Conservation (phyloP, 2,329 filamentous ascomycete genomes). For the Venturia asperata region DNA sequence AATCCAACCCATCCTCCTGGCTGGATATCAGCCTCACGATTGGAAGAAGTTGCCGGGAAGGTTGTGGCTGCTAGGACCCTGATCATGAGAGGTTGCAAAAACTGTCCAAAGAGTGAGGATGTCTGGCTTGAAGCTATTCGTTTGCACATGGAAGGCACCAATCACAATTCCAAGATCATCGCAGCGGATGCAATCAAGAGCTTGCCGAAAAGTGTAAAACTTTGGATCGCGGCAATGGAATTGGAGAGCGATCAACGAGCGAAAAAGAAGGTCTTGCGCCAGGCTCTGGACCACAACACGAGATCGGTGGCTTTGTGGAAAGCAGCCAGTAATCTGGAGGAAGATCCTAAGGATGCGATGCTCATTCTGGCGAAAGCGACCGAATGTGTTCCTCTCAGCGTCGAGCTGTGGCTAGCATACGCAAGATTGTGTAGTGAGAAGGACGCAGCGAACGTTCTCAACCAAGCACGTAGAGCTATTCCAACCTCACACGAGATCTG, state of each 20-base stretch:
- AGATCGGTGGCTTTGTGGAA: slow-evolving; percentile 98
- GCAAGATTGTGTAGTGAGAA: slow-evolving; percentile 83
- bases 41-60: slow-evolving; percentile 91
- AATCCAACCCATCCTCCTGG: slow-evolving; percentile 92
- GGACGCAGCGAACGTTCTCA: slow-evolving; percentile 90
- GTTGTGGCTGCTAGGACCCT: slow-evolving; percentile 81
- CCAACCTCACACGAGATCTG: slow-evolving; percentile 93
- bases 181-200: slow-evolving; percentile 88
- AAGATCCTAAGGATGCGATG: slow-evolving; percentile 79
- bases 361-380: slow-evolving; percentile 89
- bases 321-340: slow-evolving; percentile 89
- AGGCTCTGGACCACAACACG: slow-evolving; percentile 85
- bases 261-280: slow-evolving; percentile 86
- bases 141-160: slow-evolving; percentile 62
- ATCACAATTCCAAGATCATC: slow-evolving; percentile 90
- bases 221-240: slow-evolving; percentile 96
- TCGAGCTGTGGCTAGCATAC: slow-evolving; percentile 91
- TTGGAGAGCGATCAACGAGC: slow-evolving; percentile 74
- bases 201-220: slow-evolving; percentile 76
- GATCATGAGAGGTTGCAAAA: slow-evolving; percentile 79
- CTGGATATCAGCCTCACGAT: slow-evolving; percentile 87
- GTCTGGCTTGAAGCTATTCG: slow-evolving; percentile 95
- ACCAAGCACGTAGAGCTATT: slow-evolving; percentile 87
- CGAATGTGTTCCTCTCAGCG: slow-evolving; percentile 85
- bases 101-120: slow-evolving; percentile 90